Conservation (phyloP, 2,329 filamentous ascomycete genomes). For the Plectosphaerella cucumerina region DNA sequence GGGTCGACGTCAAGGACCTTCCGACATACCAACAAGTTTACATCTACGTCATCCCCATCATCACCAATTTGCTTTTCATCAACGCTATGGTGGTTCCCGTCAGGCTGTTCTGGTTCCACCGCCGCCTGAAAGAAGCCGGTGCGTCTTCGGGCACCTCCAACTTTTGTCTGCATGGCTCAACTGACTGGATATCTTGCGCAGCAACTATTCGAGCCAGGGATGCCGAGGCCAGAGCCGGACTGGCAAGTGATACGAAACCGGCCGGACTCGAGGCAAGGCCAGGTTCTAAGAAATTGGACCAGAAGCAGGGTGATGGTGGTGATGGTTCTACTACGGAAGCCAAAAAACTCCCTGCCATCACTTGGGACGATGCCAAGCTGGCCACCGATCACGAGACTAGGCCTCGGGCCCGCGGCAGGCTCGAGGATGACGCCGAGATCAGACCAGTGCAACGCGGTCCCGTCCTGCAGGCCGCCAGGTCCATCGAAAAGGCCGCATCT, state of each 20-base stretch:
- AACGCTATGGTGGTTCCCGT: conserved; percentile 44
- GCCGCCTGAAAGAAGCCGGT: conserved; percentile 25
- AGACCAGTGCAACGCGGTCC: not conserved
- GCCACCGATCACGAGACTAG: too few relatives aligned
- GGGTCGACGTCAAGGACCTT: conserved; percentile 45
- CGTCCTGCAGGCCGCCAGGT: conserved; percentile 16
- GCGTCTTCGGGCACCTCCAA: not conserved
- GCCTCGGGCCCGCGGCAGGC: too few relatives aligned
- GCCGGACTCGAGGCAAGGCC: not conserved
- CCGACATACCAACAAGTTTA: conserved; percentile 47
- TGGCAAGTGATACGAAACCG: not conserved
- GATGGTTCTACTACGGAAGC: too few relatives aligned
- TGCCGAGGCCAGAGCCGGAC: too few relatives aligned
- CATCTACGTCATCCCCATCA: conserved; percentile 43
- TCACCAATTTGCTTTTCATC: conserved; percentile 44
- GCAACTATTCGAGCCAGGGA: conserved; percentile 4
- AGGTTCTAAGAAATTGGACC: not conserved
- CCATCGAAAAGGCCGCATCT: conserved; percentile 12
- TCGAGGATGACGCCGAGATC: not conserved
- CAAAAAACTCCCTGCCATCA: too few relatives aligned
- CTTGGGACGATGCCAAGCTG: too few relatives aligned
- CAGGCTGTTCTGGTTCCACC: conserved; percentile 44
- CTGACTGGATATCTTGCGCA: not conserved
- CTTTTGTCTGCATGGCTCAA: too few relatives aligned
- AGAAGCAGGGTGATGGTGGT: too few relatives aligned